Evolutionary conservation across 2,329 filamentous ascomycete genomes (phyloP), one percentile per base, ranked within the genome.

Genomic region (Aspergillus fructus): DNA sequence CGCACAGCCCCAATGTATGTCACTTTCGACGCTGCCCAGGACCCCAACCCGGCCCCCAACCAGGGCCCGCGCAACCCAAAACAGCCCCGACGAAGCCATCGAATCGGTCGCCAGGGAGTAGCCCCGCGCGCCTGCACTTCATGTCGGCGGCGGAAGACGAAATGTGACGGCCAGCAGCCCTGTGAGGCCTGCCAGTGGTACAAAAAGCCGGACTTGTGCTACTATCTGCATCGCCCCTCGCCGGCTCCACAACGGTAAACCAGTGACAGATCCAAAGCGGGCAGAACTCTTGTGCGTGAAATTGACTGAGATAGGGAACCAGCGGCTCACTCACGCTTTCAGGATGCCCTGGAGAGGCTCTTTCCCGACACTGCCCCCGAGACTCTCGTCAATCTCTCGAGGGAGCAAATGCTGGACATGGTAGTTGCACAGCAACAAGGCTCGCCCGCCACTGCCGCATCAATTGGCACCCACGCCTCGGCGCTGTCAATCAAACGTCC

Each of bases 121-220:
- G 27, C 21, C 7, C 46, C 46, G 15, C 66, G 67, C 30, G 88
- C 88, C 27, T 91, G 88, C 70, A 85, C 87, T 48, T 87, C 89
- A 66, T 91, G 89, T 76, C 87, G 91, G 70, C 81, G 88, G 60
- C 83, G 89, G 59, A 93, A 92, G 74, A 92, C 92, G 46, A 86
- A 89, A 61, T 93, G 89, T 69, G 89, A 91, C 76, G 89, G 89
- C 58, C 83, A 86, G 61, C 86, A 90, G 68, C 89, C 89, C 4
- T 93, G 89, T 70, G 88, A 89, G 30, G 89, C 91, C 71, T 93
- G 89, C 70, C 83, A 89, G 54, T 91, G 89, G 69, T 91, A 90
- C 69, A 85, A 89, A 53, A 88, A 89, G 60, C 87, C 89, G 3
- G 89, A 91, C 71, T 79, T 85, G 53, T 93, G 89, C 70, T 85